Base-by-base conservation (phyloP, 2,329 filamentous ascomycete genomes). In the Aspergillus fischeri region DNA sequence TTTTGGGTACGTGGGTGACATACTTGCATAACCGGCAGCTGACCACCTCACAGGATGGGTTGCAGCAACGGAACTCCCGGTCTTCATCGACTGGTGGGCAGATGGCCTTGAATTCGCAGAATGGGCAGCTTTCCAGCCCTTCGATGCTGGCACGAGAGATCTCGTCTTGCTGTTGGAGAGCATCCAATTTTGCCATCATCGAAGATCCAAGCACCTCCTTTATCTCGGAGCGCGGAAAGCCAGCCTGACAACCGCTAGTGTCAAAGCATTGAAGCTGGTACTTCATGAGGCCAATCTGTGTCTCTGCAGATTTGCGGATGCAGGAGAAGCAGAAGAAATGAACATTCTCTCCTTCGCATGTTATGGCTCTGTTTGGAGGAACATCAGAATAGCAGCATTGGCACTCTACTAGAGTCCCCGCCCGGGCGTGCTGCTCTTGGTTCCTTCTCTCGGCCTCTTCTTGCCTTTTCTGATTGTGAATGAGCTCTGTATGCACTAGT, bases 21-120 rank as follows among this genome's bases (percentile, higher is more conserved):
- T 80, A 75, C 32, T 83, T 81, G 73, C 91, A 96, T 2, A 87
- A 78, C 4, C 88, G 84, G 66, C 88, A 91, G 69, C 82, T 88
- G 51, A 83, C 75, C 42, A 81, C 80, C 60, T 76, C 76, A 69
- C 91, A 96, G 0, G 84, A 81, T 0, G 81, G 79, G 55, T 86
- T 87, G 53, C 83, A 77, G 73, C 91, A 96, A 3, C 80, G 78
- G 61, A 96, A 95, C 66, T 92, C 88, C 59, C 81, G 86, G 69
- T 93, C 82, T 20, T 83, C 75, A 20, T 88, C 84, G 1, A 88
- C 74, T 0, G 89, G 83, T 0, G 84, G 85, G 61, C 85, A 89
- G 58, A 91, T 88, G 35, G 86, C 89, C 45, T 89, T 90, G 75
- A 85, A 95, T 24, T 89, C 86, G 70, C 91, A 96, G 67, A 92